Evolutionary conservation across 2,329 filamentous ascomycete species (phyloP), one percentile per base, ranked within the genome.

Genomic region (Coniochaeta hoffmannii): DNA sequence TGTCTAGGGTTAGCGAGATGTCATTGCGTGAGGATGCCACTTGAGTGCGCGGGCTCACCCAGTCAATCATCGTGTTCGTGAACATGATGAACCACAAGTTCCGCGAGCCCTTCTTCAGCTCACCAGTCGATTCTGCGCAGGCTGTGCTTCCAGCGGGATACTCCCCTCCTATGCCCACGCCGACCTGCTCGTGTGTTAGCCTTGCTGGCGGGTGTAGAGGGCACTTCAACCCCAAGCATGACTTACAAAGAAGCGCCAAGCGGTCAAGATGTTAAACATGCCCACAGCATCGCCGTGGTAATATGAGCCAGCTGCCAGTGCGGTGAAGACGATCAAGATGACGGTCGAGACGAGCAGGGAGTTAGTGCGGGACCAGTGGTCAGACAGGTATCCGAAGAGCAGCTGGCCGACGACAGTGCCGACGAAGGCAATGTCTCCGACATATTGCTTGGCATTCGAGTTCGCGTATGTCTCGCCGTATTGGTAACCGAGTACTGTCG

Each of bases 31-130:
- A 9, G 14, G 22, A 9, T 7, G n/a, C 3, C 28, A 3, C 15
- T 11, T 4, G 24, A 51, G 12, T 2, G 4, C 31, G 41, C 12
- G 24, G 28, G 58, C 58, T 32, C 12, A 62, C 61, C 65, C 72
- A 81, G 66, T 95, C 89, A 58, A 96, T 95, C 76, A 91, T 88
- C 24, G 88, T 83, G 70, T 95, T 95, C 50, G 89, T 96, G 69
- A 94, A 95, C 60, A 96, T 77, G 63, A 93, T 89, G 66, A 92
- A 97, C 90, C 90, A 96, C 36, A 88, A 79, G 67, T 97, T 93
- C n/a, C 92, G 79, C 15, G 87, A 87, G 11, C 92, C 92, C 15
- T 73, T 70, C 69, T 90, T 90, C 57, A 97, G 76, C 67, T 95
- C 90, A 22, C 89, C 89, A 0, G 87, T 92, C 4, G 87, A 87